Conservation (phyloP, 169 alveolate species). For the Eimeria falciformis region DNA sequence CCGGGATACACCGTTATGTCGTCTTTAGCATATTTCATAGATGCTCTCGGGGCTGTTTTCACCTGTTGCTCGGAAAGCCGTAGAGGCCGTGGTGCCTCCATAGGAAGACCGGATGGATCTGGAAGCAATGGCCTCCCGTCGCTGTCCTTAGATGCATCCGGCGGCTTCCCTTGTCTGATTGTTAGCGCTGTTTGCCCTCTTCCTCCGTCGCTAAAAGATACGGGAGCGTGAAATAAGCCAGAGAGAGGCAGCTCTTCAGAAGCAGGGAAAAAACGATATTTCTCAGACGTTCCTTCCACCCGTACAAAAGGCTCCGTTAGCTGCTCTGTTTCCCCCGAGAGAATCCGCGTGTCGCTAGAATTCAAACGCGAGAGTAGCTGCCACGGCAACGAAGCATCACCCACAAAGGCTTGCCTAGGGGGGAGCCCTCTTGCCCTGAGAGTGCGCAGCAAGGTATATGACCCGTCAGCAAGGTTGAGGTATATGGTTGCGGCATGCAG, state of each 20-base stretch:
- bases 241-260: slow-evolving; percentile 62
- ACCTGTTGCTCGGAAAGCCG: slow-evolving; percentile 44
- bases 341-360: slow-evolving; percentile 64
- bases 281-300: slow-evolving; percentile 70
- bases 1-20: slow-evolving; percentile 57
- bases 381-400: slow-evolving; percentile 54
- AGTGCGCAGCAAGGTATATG: not conserved
- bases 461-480: too few species aligned
- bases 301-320: slow-evolving; percentile 50
- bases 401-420: slow-evolving; percentile 19
- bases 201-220: slow-evolving; percentile 49
- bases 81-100: slow-evolving; percentile 48
- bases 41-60: slow-evolving; percentile 37
- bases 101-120: slow-evolving; percentile 60
- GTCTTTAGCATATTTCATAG: slow-evolving; percentile 34
- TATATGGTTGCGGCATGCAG: too few species aligned
- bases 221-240: slow-evolving; percentile 69
- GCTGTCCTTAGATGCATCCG: not conserved
- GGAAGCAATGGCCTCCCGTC: slow-evolving; percentile 16
- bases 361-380: slow-evolving; percentile 54
- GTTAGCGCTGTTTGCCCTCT: slow-evolving; percentile 51
- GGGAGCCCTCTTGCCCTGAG: slow-evolving; percentile 55
- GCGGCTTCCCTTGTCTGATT: slow-evolving; percentile 20
- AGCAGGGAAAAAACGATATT: slow-evolving; percentile 1
- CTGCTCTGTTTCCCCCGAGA: slow-evolving; percentile 69